Base-by-base conservation (phyloP, 495 filamentous ascomycete genomes). In the Umbilicaria muhlenbergii region DNA sequence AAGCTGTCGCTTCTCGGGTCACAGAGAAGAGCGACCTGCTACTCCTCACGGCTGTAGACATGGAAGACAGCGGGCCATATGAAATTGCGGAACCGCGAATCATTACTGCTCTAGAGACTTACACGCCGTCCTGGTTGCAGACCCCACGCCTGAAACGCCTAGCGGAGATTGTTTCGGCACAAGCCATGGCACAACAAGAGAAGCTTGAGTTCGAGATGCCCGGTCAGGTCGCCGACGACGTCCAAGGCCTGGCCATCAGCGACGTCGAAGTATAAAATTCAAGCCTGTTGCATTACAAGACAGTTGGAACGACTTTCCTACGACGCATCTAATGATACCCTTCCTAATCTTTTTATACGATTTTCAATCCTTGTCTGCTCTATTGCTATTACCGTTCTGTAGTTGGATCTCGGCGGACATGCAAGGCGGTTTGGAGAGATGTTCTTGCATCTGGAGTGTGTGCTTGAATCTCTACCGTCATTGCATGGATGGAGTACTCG, bases 1-100 rank as follows among this genome's bases (percentile, higher is more conserved):
- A 96, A 64, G 92, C 92, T 13, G 92, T 99, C 33, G 92, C 92
- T 7, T 94, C 86, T 24, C 75, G 88, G 38, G 92, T 99, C 35
- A 96, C 88, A 1, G 92, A 99, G 67, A 96, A 99, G 79, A 89
- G 84, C 55, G 89, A 96, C 52, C 87, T 95, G 14, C 75, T 99
- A 34, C 74, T 96, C 32, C 69, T 99, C 41, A 77, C 81, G 32
- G 86, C 92, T 32, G 86, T 99, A 40, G 92, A 99, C 58, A 94
- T 96, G 91, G 92, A 99, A 45, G 92, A 99, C 61, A 94, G 86
- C 51, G 92, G 92, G n/a, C 92, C 91, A 33, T 99, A 96, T 57
- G 92, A 96, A 62, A 96, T 99, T 56, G 89, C 92, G 16, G 92
- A 96, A 58, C 92, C 92, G 17, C 76, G 92, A 46, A 81, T 82